phyloP scores from a whole-genome alignment of 208 protist genomes.

The Acanthamoeba lenticulata region DNA sequence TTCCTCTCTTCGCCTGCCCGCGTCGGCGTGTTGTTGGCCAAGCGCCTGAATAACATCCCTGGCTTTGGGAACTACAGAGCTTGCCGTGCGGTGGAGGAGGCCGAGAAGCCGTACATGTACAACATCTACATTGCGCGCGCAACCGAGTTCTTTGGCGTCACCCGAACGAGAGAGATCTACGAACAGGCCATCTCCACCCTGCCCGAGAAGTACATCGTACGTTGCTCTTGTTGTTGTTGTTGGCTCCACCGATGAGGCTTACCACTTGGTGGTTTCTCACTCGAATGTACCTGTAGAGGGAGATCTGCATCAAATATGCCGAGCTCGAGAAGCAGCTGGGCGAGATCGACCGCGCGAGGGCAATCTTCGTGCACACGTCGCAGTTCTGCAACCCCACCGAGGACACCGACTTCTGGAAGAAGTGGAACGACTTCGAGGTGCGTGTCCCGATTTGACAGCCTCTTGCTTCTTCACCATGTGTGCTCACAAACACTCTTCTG shows the following conservation, averaged over 20 bases:
- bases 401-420: conserved; percentile 51
- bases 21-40: no score
- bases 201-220: conserved; percentile 78
- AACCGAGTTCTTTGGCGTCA: conserved; percentile 90
- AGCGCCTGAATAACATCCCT: neutral
- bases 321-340: conserved; percentile 91
- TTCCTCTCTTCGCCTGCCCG: no score
- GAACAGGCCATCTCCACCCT: conserved; percentile 87
- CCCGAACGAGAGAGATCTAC: conserved; percentile 91
- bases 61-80: neutral
- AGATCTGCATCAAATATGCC: conserved; percentile 89
- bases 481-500: no score
- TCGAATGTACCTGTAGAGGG: neutral
- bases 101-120: conserved; percentile 80
- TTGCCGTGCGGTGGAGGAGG: conserved; percentile 68
- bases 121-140: conserved; percentile 85
- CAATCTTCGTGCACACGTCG: conserved; percentile 88
- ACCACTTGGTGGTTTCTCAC: neutral
- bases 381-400: conserved; percentile 88
- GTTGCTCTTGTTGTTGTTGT: neutral
- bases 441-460: neutral
- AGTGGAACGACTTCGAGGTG: conserved; percentile 56
- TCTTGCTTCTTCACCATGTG: no score
- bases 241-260: no score
- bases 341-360: conserved; percentile 92